Conservation (phyloP, 305 asterid species). For the Solanum hybrid region DNA sequence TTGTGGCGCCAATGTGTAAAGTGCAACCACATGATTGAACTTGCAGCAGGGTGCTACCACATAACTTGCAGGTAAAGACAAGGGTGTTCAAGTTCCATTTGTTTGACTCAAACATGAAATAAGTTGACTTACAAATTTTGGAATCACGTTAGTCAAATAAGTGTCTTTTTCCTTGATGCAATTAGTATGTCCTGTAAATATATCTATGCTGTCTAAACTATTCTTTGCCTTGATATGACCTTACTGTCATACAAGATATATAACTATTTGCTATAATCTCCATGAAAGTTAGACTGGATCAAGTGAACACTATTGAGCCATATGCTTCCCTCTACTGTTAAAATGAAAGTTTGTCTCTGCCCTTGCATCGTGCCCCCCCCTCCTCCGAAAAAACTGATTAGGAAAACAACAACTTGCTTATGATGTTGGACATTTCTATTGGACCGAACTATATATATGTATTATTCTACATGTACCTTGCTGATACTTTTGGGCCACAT, state of each 20-base stretch:
- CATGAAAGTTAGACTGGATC: neutral
- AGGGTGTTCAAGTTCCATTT: conserved; percentile 1
- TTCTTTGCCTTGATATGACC: neutral
- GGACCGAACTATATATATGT: neutral
- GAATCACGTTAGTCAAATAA: neutral
- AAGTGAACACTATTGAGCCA: neutral
- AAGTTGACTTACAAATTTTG: neutral
- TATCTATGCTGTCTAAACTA: neutral
- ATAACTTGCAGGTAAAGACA: conserved; percentile 79
- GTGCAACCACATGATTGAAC: conserved; percentile 90
- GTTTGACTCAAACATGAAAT: conserved; percentile 2
- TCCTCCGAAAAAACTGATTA: neutral
- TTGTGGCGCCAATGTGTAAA: conserved; percentile 80
- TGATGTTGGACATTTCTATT: neutral
- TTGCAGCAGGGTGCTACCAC: conserved; percentile 78
- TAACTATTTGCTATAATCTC: neutral
- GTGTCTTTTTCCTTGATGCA: neutral
- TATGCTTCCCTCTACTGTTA: neutral
- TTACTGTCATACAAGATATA: neutral
- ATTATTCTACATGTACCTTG: neutral
- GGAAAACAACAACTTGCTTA: neutral
- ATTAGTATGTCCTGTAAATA: neutral
- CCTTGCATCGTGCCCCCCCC: neutral
- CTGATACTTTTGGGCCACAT: neutral
- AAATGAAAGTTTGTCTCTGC: neutral